Conservation (phyloP, 441 rosid species). For the Corymbia citriodora region DNA sequence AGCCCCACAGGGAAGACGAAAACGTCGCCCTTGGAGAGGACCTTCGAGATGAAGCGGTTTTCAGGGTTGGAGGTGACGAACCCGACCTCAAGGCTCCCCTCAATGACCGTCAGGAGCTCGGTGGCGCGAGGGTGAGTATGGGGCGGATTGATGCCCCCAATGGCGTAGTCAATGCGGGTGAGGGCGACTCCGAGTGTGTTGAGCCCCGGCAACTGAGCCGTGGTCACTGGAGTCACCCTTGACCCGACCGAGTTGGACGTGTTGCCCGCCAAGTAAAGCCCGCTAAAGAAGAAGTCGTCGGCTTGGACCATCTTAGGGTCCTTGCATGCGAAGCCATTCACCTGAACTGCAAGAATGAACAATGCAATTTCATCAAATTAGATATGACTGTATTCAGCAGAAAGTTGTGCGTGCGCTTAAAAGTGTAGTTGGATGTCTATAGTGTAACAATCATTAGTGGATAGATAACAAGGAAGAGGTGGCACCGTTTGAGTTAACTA, state of each 20-base stretch:
- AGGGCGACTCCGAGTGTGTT: not conserved
- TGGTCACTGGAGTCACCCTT: not conserved
- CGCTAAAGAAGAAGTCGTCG: not conserved
- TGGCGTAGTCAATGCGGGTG: fast-evolving
- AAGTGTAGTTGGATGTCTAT: not conserved
- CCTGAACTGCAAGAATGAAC: not conserved
- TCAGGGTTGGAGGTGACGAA: not conserved
- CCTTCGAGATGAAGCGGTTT: not conserved
- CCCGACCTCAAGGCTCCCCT: not conserved
- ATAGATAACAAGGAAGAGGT: not conserved
- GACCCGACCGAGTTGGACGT: not conserved
- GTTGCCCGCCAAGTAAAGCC: not conserved
- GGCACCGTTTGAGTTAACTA: not conserved
- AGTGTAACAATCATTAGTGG: not conserved
- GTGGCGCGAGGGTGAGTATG: not conserved
- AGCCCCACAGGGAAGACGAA: not conserved
- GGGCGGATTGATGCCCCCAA: not conserved
- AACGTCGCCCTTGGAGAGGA: not conserved
- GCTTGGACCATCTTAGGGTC: not conserved
- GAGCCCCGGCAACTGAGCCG: not conserved
- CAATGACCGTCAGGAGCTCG: not conserved
- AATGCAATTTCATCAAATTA: not conserved
- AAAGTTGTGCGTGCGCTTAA: not conserved
- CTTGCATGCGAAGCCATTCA: not conserved
- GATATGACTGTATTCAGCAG: not conserved